Base-by-base conservation (phyloP, 768 basidiomycete genomes). In the Mycena albidolilacea region DNA sequence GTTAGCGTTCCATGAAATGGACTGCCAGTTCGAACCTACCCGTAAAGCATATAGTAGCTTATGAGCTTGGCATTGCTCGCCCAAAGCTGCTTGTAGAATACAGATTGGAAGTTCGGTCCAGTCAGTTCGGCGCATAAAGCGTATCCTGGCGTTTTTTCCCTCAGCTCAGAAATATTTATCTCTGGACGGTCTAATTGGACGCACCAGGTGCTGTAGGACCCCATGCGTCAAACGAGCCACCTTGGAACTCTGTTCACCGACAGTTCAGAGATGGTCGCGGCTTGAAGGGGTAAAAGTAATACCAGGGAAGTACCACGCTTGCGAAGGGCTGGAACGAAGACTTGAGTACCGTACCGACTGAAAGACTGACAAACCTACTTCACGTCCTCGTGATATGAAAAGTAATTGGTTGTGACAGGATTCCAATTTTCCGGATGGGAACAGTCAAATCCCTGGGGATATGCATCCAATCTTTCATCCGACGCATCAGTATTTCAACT, bases 31-130 rank as follows among this genome's bases (percentile, higher is more conserved):
- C 0, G 5, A 30, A 43, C 82, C 71, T 79, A 92, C 92, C 92
- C 94, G 76, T 90, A 95, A 66, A 95, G 75, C 95, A 96, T 96
- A 81, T 96, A 96, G 73, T 93, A 94, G 77, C 89, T 95, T 70
- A 95, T 90, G 57, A 96, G 77, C 77, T 95, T 96, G 1, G 90
- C 93, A 80, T 95, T 96, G 61, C 89, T 87, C 11, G 95, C 94
- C 92, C 92, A 95, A 57, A 94, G 85, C 64, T 93, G 85, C 69
- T 90, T 86, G 76, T 96, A 90, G 81, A 95, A 96, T 7, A 96
- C 95, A 52, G 90, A 92, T 81, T 91, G 87, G 81, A 95, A 95
- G 77, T 92, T 86, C 0, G 92, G 84, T 3, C 93, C 93, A 12
- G 93, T 95, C 72, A 95, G 82, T 1, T 84, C 81, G 37, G 88